Evolutionary conservation across 2,329 filamentous ascomycete species (phyloP), one percentile per base, ranked within the genome.

Genomic region (Colletotrichum sp.): DNA sequence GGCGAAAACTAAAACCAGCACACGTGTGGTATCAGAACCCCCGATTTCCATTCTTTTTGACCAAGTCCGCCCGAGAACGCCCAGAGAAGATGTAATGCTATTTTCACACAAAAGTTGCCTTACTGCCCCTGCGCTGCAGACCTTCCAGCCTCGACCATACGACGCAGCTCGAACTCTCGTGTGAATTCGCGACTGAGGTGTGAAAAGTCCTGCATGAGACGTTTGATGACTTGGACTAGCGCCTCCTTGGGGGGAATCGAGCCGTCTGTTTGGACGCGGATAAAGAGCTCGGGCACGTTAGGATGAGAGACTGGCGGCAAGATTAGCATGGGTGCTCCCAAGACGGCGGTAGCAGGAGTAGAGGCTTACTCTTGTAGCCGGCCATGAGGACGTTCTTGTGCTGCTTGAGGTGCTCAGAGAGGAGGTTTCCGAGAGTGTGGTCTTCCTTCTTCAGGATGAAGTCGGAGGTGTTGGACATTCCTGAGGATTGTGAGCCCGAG

Each of bases 371-470:
- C 86, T 97, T 97, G 89, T 99, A 99, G 15, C 94, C 97, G 75
- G 96, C 93, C 89, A 98, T 98, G 80, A 94, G 88, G 80, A 99
- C 94, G 83, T 97, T 93, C 21, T 92, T 91, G 81, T 95, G 94
- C 83, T 94, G 93, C 87, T 97, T 93, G 73, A 99, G 93, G 81
- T 96, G 95, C 81, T 95, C 93, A 64, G 94, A 91, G 72, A 99
- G 90, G 71, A 99, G 90, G 84, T 99, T 98, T 80, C 94, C 97
- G 30, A 99, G 91, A 2, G 96, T 98, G 86, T 98, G 96, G 81
- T 99, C 97, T 85, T 99, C 97, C 85, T 98, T 98, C 86, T 95
- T 95, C 86, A 99, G 93, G 75, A 95, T 93, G 87, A 99, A 99
- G 85, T 98, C 94, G 12, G 95, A 94, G n/a, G 95, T 96, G 83